These are phyloP conservation scores for Persicaria tinctoria DNA, from an alignment of 148 eudicot genomes.

Conservation along the genomic window DNA sequence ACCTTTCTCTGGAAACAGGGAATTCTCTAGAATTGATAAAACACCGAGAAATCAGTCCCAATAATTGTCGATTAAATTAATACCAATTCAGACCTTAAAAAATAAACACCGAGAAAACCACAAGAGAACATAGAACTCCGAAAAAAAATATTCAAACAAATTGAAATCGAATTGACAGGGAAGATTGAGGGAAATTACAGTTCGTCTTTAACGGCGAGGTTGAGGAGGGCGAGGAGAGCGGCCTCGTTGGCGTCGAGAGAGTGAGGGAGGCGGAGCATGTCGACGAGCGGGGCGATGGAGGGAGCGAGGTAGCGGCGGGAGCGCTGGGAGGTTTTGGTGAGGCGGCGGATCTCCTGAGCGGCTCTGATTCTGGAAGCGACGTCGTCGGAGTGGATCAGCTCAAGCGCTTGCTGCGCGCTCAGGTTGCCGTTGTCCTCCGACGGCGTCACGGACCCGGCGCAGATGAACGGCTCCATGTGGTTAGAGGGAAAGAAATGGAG, in stretches of 20 bases:
- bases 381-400: constrained; percentile 51
- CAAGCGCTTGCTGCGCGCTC: constrained; percentile 37
- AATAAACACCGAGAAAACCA: too few relatives aligned
- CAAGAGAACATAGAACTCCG: neutral
- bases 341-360: constrained; percentile 85
- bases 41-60: neutral
- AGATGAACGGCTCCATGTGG: constrained; percentile 16
- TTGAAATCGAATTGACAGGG: neutral
- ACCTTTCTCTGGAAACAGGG: neutral
- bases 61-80: neutral
- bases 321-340: constrained; percentile 90
- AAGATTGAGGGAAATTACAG: constrained; percentile 27
- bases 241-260: constrained; percentile 48
- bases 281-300: constrained; percentile 62
- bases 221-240: constrained; percentile 85
- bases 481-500: neutral
- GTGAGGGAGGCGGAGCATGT: constrained; percentile 52
- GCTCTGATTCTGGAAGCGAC: constrained; percentile 34
- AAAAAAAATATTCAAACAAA: neutral
- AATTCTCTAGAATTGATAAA: neutral
- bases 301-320: constrained; percentile 70
- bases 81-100: too few relatives aligned
- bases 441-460: neutral
- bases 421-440: constrained; percentile 18
- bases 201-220: constrained; percentile 96